A percentile compares a stretch with the other conserved stretches of the same genome.
These are phyloP conservation scores for Ensete glaucum DNA, from an alignment of 176 grass and related monocot species.

Conservation along the genomic window DNA sequence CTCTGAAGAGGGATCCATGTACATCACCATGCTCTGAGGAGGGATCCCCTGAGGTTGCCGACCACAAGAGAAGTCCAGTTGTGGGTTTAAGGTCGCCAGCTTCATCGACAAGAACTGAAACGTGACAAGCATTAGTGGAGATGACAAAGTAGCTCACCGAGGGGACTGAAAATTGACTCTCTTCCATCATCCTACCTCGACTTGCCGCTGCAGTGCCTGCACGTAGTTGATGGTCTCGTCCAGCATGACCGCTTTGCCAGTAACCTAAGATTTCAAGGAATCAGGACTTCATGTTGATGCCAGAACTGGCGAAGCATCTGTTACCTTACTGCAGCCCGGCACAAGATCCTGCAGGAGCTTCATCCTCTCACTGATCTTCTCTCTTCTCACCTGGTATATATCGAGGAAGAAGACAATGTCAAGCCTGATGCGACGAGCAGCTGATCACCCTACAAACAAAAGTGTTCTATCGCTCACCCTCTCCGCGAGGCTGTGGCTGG, in stretches of 20 bases:
- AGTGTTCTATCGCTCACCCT: conserved; percentile 37
- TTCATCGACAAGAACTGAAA: conserved; percentile 67
- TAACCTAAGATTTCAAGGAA: conserved; percentile 27
- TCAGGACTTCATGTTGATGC: not conserved
- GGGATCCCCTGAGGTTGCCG: conserved; percentile 22
- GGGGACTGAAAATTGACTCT: not conserved
- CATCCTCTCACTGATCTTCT: conserved; percentile 82
- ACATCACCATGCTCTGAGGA: conserved; percentile 8
- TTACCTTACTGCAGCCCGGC: conserved; percentile 78
- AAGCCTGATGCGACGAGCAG: not conserved
- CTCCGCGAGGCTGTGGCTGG: conserved; percentile 93
- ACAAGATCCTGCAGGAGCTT: conserved; percentile 78
- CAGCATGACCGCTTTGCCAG: conserved; percentile 66
- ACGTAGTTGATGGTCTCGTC: conserved; percentile 80
- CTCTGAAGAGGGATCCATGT: conserved; percentile 19
- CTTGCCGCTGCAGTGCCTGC: conserved; percentile 66
- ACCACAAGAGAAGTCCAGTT: conserved; percentile 15
- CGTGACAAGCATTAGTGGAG: not conserved
- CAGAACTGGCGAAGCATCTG: not conserved
- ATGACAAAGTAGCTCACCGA: not conserved
- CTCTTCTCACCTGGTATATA: conserved; percentile 55
- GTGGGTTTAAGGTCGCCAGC: conserved; percentile 42
- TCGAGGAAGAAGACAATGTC: not conserved
- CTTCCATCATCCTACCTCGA: conserved; percentile 35
- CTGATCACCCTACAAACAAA: too few relatives aligned